Conservation (phyloP, 441 rosid genomes). For the Pelargonium citronellum region DNA sequence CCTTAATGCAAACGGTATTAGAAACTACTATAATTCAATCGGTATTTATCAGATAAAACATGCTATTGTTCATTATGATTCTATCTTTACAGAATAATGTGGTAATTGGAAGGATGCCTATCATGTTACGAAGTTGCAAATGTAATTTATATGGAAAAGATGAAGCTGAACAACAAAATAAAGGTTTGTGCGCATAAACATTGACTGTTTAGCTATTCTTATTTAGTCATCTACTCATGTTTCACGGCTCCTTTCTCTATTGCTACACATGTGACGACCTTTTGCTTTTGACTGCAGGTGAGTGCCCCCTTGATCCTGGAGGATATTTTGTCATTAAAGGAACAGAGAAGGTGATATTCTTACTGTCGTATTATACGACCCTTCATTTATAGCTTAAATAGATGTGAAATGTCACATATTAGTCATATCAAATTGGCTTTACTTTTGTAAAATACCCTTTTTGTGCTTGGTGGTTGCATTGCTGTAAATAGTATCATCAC, state of each 20-base stretch:
- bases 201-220: conserved; percentile 12
- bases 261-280: conserved; percentile 15
- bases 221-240: conserved; percentile 5
- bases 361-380: neutral
- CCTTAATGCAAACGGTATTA: conserved; percentile 43
- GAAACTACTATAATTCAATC: neutral
- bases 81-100: conserved; percentile 50
- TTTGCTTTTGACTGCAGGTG: conserved; percentile 49
- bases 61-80: neutral
- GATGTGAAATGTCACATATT: neutral
- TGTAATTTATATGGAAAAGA: conserved; percentile 72
- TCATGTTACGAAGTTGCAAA: conserved; percentile 79
- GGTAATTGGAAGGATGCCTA: conserved; percentile 78
- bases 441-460: neutral
- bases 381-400: neutral
- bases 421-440: neutral
- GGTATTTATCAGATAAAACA: neutral
- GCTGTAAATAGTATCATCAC: neutral
- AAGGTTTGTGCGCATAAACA: conserved; percentile 48
- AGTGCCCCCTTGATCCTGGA: conserved; percentile 96
- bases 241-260: conserved; percentile 8
- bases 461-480: neutral
- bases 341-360: conserved; percentile 64
- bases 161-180: conserved; percentile 85
- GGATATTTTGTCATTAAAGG: conserved; percentile 92